These are phyloP conservation scores for Dendrothele bispora DNA, from an alignment of 768 basidiomycete genomes.

Conservation along the genomic window DNA sequence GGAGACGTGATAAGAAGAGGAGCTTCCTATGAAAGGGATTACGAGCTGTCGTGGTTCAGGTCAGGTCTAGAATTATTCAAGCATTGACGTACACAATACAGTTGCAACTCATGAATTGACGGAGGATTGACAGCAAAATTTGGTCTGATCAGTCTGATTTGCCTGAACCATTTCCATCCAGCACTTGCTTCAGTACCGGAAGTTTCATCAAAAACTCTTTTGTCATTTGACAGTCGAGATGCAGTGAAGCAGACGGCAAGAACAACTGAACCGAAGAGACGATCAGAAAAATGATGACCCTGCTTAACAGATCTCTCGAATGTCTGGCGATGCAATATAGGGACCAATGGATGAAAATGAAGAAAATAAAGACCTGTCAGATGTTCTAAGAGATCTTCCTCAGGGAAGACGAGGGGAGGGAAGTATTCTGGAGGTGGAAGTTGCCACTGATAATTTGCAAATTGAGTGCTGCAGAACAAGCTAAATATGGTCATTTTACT, in stretches of 20 bases:
- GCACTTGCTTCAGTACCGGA: no score
- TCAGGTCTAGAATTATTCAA: no score
- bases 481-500: neutral
- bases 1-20: slow-evolving; percentile 42
- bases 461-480: no score
- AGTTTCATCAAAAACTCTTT: slow-evolving; percentile 28
- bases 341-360: slow-evolving; percentile 35
- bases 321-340: slow-evolving; percentile 51
- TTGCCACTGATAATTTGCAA: slow-evolving; percentile 17
- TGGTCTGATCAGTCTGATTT: slow-evolving; percentile 51
- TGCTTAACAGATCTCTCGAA: slow-evolving; percentile 42
- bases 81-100: slow-evolving; percentile 37
- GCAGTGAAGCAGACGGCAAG: slow-evolving; percentile 55
- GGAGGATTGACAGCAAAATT: slow-evolving; percentile 39
- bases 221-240: slow-evolving; percentile 42
- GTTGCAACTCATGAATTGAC: slow-evolving; percentile 60
- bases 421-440: slow-evolving; percentile 2
- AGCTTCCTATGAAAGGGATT: slow-evolving; percentile 40
- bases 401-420: slow-evolving; percentile 31
- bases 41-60: slow-evolving; percentile 43
- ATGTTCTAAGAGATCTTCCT: slow-evolving; percentile 33
- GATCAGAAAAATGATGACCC: slow-evolving; percentile 37
- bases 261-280: slow-evolving; percentile 43
- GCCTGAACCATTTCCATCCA: no score
- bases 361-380: slow-evolving; percentile 56